Conservation (phyloP, 345 rosid species). For the Cardiospermum halicacabum region DNA sequence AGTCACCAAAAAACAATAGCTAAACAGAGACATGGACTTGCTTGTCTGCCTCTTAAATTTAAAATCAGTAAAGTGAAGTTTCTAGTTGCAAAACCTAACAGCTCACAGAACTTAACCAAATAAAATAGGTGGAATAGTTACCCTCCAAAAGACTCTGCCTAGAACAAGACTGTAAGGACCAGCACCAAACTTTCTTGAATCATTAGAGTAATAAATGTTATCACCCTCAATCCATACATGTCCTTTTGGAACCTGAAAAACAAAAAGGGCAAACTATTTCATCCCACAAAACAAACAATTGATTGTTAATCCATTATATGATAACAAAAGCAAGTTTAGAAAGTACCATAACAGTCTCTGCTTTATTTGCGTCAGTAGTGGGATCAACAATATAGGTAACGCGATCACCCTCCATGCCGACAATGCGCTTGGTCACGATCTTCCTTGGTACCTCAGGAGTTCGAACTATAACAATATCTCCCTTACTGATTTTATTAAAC, state of each 20-base stretch:
- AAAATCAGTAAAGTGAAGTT: too few species aligned
- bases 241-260: conserved; percentile 69
- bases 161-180: conserved; percentile 68
- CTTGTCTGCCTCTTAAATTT: neutral
- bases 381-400: conserved; percentile 51
- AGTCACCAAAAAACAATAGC: neutral
- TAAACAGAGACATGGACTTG: neutral
- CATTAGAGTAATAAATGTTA: conserved; percentile 45
- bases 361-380: conserved; percentile 23
- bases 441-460: conserved; percentile 54
- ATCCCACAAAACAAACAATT: neutral
- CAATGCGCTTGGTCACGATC: conserved; percentile 48
- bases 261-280: too few species aligned
- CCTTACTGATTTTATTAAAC: conserved; percentile 39
- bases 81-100: neutral
- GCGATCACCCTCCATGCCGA: conserved; percentile 60
- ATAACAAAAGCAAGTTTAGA: neutral
- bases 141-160: conserved; percentile 64
- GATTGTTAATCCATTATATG: neutral
- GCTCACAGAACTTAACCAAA: neutral
- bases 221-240: conserved; percentile 77
- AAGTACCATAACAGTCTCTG: conserved; percentile 46
- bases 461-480: conserved; percentile 59
- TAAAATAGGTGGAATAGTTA: conserved; percentile 18
- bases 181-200: conserved; percentile 74